Evolutionary conservation across 768 basidiomycete species (phyloP).

Genomic region (Dioszegia aurantiaca): DNA sequence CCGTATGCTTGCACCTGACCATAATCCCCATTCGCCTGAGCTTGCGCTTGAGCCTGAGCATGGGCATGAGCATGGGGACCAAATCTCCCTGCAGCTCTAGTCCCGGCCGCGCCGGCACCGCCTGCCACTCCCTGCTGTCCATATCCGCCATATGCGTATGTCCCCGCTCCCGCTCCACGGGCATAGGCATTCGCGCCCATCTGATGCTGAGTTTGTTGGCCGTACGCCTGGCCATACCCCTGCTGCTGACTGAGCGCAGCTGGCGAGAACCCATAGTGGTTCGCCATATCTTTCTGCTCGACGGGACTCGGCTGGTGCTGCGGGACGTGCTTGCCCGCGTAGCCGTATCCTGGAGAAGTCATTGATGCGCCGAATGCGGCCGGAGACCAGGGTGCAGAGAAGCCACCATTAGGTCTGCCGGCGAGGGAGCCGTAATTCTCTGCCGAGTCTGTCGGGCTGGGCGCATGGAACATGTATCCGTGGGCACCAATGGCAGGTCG

Average conservation of each 20-base stretch:
- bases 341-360: conserved; percentile 33
- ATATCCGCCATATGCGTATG: conserved; percentile 4
- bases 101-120: not conserved
- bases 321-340: conserved; percentile 4
- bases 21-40: conserved; percentile 6
- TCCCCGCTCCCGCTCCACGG: not conserved
- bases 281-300: conserved; percentile 17
- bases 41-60: too few species aligned
- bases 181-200: not conserved
- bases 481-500: not conserved
- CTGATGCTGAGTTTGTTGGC: not conserved
- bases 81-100: conserved; percentile 3
- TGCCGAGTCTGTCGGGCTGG: conserved; percentile 3
- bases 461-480: not conserved
- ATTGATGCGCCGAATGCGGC: conserved; percentile 36
- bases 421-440: conserved; percentile 3
- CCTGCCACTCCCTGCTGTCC: not conserved
- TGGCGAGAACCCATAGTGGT: not conserved
- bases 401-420: conserved; percentile 11
- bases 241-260: not conserved
- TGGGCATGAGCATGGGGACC: not conserved
- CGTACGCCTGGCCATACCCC: conserved; percentile 1
- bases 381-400: conserved; percentile 35
- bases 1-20: not conserved
- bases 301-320: not conserved